Evolutionary conservation across 2,329 filamentous ascomycete genomes (phyloP).

Genomic region (Aspergillus quadrilineatus): DNA sequence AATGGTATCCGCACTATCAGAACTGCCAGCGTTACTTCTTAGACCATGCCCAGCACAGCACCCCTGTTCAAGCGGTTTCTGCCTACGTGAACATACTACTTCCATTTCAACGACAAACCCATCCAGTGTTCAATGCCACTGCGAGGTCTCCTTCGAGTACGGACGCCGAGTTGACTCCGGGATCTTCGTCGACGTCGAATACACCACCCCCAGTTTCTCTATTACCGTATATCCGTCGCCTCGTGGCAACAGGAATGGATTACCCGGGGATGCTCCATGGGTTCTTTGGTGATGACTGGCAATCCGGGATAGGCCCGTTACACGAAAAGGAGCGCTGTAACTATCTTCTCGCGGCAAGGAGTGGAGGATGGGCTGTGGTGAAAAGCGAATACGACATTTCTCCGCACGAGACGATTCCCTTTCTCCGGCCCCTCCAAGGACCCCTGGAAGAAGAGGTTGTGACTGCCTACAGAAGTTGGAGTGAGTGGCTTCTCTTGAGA

Average conservation of each 20-base stretch:
- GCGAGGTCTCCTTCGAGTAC: constrained; percentile 28
- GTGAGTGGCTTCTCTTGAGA: constrained; percentile 93
- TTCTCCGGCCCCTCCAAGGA: constrained; percentile 76
- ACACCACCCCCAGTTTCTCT: constrained; percentile 60
- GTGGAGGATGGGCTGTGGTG: constrained; percentile 81
- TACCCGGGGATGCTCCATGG: constrained; percentile 82
- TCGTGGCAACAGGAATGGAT: constrained; percentile 91
- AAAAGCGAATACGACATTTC: constrained; percentile 89
- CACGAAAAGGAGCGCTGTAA: constrained; percentile 90
- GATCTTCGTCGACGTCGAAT: constrained; percentile 37
- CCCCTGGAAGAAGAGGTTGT: constrained; percentile 78
- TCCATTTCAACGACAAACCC: constrained; percentile 70
- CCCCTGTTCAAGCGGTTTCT: constrained; percentile 80
- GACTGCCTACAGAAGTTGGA: constrained; percentile 81
- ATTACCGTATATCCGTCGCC: constrained; percentile 83
- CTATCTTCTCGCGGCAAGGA: constrained; percentile 93
- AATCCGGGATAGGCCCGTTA: constrained; percentile 72
- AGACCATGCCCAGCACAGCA: constrained; percentile 82
- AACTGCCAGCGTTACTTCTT: constrained; percentile 89
- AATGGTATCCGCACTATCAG: constrained; percentile 90
- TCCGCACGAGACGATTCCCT: constrained; percentile 79
- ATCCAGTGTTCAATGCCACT: constrained; percentile 48
- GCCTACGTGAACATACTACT: constrained; percentile 89
- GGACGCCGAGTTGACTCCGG: constrained; percentile 43
- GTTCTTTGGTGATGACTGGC: constrained; percentile 96